These are phyloP conservation scores for Trebouxia sp. DNA, from an alignment of 139 green algal genomes.

Conservation along the genomic window DNA sequence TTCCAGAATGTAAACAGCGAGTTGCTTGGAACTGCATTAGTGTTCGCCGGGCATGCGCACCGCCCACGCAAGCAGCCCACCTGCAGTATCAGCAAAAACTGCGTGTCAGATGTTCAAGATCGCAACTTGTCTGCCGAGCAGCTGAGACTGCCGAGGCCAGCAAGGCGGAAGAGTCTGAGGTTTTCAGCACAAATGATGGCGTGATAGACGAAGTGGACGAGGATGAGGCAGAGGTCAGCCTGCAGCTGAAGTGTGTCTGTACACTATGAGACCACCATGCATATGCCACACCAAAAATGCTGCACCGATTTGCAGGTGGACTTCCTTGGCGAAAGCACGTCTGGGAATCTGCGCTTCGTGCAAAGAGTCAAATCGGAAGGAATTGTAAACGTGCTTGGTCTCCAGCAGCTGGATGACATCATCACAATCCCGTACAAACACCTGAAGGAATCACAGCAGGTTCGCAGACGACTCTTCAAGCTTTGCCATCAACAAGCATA, in stretches of 20 bases:
- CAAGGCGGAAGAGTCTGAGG: constrained; percentile 35
- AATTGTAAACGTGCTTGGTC: constrained; percentile 61
- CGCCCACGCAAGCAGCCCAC: too few relatives aligned
- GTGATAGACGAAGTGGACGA: constrained; percentile 63
- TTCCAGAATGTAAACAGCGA: too few relatives aligned
- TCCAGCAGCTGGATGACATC: constrained; percentile 58
- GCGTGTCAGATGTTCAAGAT: background rate
- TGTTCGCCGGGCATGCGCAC: too few relatives aligned
- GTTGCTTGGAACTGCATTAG: too few relatives aligned
- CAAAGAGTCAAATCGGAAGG: constrained; percentile 35
- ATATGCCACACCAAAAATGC: too few relatives aligned
- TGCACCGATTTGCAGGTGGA: constrained; percentile 73
- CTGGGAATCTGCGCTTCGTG: constrained; percentile 73
- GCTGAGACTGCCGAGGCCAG: background rate
- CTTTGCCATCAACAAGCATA: background rate
- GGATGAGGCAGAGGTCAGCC: constrained; percentile 55
- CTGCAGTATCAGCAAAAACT: background rate
- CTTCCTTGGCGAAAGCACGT: constrained; percentile 72
- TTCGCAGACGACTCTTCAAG: too few relatives aligned
- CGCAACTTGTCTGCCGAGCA: background rate
- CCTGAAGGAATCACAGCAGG: constrained; percentile 47
- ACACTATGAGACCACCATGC: too few relatives aligned
- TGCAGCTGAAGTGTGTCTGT: background rate
- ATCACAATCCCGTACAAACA: constrained; percentile 40
- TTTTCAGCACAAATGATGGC: constrained; percentile 58